Base-by-base conservation (phyloP, 1,284 basidiomycete genomes). In the Pseudozyma sp. region DNA sequence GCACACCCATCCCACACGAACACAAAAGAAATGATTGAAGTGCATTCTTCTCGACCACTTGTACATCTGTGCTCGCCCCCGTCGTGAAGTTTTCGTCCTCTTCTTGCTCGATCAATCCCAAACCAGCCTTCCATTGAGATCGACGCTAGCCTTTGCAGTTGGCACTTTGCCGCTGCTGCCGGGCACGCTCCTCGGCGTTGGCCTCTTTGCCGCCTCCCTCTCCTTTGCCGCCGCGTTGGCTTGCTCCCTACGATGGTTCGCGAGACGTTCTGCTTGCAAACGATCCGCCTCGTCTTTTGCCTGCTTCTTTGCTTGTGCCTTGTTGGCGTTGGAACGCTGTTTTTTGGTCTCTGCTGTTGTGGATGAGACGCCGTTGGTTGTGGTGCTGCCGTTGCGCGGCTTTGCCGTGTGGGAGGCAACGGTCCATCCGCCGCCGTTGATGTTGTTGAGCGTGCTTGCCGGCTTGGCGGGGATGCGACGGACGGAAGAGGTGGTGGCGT, bases 291-390 rank as follows among this genome's bases (percentile, higher is more conserved):
- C 70, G 24, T 80, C 79, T 54, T 75, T 81, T 8, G 74, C 74
- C 1, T 60, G 59, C 39, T 78, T 80, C 51, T 70, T 75, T 11
- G 78, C 79, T n/a, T 66, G 64, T 3, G 70, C 47, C 42, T 75
- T 74, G 53, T 74, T 64, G 17, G 79, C 79, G 54, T 82, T 82
- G 39, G 69, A 68, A 3, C 80, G 62, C 57, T 82, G 80, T 40
- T 76, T 81, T 43, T 82, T 81, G 10, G 75, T 77, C 45, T 67
- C 70, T 7, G 31, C 60, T 10, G 16, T 16, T 17, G 42, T 13
- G 43, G 17, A 8, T 40, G 17, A 39, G 5, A 17, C 39, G 31
- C n/a, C 31, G 37, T 40, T 30, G 24, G 33, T 29, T 24, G 29
- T 59, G 39, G 37, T 4, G 9, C 34, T 52, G 9, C 39, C 24